These are phyloP conservation scores for Aspergillus quadricinctus DNA, from an alignment of 2,329 filamentous ascomycete species.

Conservation along the genomic window DNA sequence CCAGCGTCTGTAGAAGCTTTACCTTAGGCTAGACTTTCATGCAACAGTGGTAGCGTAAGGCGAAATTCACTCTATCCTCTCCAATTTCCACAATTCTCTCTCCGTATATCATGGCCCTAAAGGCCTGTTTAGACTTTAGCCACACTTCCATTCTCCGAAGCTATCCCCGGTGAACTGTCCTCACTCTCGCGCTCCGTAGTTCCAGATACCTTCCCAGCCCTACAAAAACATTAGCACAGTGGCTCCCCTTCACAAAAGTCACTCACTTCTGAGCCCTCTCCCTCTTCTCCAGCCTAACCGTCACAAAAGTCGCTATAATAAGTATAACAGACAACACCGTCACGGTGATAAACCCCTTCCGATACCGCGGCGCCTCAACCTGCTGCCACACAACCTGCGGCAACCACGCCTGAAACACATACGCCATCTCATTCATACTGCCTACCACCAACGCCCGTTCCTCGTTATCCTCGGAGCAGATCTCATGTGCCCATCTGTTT, in stretches of 20 bases:
- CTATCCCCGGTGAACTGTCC: not conserved
- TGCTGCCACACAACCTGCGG: constrained; percentile 64
- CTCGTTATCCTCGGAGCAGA: constrained; percentile 56
- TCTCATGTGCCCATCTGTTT: constrained; percentile 51
- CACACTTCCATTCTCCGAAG: not conserved
- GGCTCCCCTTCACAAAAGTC: not conserved
- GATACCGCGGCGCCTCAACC: constrained; percentile 57
- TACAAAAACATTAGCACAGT: not conserved
- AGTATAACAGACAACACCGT: constrained; percentile 47
- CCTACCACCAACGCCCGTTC: constrained; percentile 63
- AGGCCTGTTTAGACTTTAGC: too few species aligned
- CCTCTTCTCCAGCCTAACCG: constrained; percentile 18
- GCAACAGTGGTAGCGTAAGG: too few species aligned
- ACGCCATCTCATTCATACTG: constrained; percentile 65
- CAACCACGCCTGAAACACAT: constrained; percentile 66
- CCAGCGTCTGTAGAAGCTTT: not conserved
- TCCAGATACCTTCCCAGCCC: not conserved
- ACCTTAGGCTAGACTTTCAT: too few species aligned
- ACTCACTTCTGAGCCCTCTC: not conserved
- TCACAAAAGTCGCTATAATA: constrained; percentile 49
- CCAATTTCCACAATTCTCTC: too few species aligned
- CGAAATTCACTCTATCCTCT: too few species aligned
- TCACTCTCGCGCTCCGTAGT: not conserved
- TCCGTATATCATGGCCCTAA: too few species aligned
- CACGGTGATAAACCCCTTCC: constrained; percentile 57